Percentiles rank a stretch among this genome's conserved stretches.
These are phyloP conservation scores for Dovyalis caffra DNA, from an alignment of 345 rosid species.

Conservation along the genomic window DNA sequence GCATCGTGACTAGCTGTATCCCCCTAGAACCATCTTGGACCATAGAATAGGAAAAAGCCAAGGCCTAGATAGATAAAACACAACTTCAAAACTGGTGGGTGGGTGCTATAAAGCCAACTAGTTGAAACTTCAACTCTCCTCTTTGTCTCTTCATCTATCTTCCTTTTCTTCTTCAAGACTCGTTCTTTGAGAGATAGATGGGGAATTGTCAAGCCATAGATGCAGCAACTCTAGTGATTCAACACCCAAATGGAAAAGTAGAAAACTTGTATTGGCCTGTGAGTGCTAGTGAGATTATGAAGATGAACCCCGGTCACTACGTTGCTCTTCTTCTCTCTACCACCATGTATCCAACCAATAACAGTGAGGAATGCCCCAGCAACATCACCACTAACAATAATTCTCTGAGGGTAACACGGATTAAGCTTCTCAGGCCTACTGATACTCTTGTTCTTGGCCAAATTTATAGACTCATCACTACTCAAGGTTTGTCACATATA, in stretches of 20 bases:
- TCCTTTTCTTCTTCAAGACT: neutral
- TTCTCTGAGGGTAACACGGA: conserved; percentile 70
- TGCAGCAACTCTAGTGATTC: conserved; percentile 69
- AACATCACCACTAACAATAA: neutral
- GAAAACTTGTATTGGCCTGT: conserved; percentile 66
- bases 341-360: conserved; percentile 41
- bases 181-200: conserved; percentile 32
- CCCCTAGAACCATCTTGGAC: neutral
- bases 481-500: conserved; percentile 47
- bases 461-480: conserved; percentile 74
- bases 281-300: conserved; percentile 68
- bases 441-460: conserved; percentile 80
- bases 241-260: conserved; percentile 72
- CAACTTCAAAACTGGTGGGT: conserved; percentile 17
- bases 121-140: neutral
- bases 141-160: conserved; percentile 5
- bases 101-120: conserved; percentile 42
- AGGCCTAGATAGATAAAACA: neutral
- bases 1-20: neutral
- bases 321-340: conserved; percentile 91
- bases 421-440: conserved; percentile 88
- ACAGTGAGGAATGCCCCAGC: conserved; percentile 8
- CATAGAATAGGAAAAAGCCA: neutral
- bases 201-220: conserved; percentile 95
- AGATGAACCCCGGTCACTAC: conserved; percentile 83